Conservation (phyloP, 1,139 yeast genomes). For the Scheffersomyces titani region DNA sequence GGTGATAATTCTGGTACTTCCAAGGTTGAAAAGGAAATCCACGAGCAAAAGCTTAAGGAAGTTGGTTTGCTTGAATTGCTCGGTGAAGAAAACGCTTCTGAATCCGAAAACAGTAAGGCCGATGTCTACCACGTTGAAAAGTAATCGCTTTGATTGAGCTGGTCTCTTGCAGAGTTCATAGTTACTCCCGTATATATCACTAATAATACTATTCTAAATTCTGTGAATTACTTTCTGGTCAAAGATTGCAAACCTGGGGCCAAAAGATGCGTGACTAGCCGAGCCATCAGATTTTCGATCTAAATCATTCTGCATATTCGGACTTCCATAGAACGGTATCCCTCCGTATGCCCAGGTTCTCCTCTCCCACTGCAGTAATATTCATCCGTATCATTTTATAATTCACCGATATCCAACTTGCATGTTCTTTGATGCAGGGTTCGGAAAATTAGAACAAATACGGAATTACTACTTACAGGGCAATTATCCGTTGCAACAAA, state of each 20-base stretch:
- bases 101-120: neutral
- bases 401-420: neutral
- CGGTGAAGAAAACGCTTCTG: neutral
- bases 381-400: neutral
- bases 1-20: slow-evolving; percentile 1
- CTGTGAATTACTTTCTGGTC: too few relatives aligned
- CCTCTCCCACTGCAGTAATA: neutral
- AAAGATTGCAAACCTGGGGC: too few relatives aligned
- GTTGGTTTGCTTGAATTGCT: neutral
- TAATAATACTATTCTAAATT: neutral
- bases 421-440: neutral
- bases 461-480: neutral
- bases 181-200: neutral
- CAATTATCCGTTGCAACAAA: neutral
- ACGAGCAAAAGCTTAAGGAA: neutral
- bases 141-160: neutral
- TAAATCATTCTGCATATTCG: too few relatives aligned
- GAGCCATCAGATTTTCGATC: too few relatives aligned
- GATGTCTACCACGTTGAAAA: neutral
- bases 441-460: neutral
- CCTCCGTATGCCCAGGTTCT: too few relatives aligned
- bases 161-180: neutral
- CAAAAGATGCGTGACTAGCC: too few relatives aligned
- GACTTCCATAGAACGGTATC: too few relatives aligned
- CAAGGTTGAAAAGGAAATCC: neutral